Evolutionary conservation across 495 filamentous ascomycete genomes (phyloP), one percentile per base, ranked within the genome.

Genomic region (Xylaria bambusicola): DNA sequence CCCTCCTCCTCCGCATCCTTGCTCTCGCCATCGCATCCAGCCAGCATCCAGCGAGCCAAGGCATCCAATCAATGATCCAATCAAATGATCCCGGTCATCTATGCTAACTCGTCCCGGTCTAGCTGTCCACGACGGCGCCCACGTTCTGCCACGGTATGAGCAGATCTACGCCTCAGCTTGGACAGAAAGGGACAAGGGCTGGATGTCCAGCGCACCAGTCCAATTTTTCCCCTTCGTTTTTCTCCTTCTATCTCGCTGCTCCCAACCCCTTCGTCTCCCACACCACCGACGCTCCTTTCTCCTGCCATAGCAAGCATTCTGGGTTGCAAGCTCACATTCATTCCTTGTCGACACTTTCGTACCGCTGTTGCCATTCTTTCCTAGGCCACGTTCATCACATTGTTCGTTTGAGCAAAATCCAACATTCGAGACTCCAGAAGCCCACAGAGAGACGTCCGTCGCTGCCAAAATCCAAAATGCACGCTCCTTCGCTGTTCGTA

Each of bases 391-490:
- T 18, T 41, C 27, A 35, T 52, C 35, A 33, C 49, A 38, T 52
- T 44, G 13, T 44, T 20, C 17, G 4, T 1, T 4, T 6, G 1
- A 5, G 17, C 41, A 18, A 21, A 44, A 21, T 6, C 5, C 29
- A n/a, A 33, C 49, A 51, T 10, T 12, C n/a, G 3, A 51, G 27
- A 51, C 29, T 18, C 13, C 36, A 6, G n/a, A 23, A 56, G 18
- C 6, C 26, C 23, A 27, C 1, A 62, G 33, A 40, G 45, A 41
- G 55, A 54, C 17, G 10, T 33, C 29, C 53, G 38, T 48, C 27
- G 42, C 12, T 52, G 58, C 55, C 63, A 68, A 61, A 41, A 70
- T 70, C 55, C 63, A 68, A 61, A 41, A 70, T 70, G 67, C 65
- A 50, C 17, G 33, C 53, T 53, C 65, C 67, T 57, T 68, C 62